Evolutionary conservation across 495 filamentous ascomycete genomes (phyloP).

Genomic region (Arthonia radiata): DNA sequence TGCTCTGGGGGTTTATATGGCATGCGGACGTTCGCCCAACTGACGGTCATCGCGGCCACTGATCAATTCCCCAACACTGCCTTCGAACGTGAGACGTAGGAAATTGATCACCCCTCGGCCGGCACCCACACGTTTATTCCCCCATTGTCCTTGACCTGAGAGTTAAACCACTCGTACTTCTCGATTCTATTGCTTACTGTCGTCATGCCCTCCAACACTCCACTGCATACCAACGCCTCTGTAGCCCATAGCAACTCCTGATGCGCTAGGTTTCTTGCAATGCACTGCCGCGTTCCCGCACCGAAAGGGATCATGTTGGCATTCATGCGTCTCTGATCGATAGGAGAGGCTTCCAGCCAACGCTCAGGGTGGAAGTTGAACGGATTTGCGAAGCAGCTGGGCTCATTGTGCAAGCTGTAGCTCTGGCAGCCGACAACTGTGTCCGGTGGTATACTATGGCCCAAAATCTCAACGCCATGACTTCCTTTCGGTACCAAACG

Average conservation of each 20-base stretch:
- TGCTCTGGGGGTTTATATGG: too few relatives aligned
- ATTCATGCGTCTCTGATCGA: constrained; percentile 11
- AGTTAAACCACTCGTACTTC: constrained; percentile 27
- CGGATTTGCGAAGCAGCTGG: constrained; percentile 25
- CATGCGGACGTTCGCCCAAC: too few relatives aligned
- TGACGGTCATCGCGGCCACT: too few relatives aligned
- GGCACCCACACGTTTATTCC: too few relatives aligned
- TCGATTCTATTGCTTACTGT: constrained; percentile 15
- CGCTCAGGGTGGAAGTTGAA: constrained; percentile 24
- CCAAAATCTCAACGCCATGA: constrained; percentile 11
- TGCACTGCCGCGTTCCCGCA: constrained; percentile 22
- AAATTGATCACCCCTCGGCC: too few relatives aligned
- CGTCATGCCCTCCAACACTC: constrained; percentile 18
- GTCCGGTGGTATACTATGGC: constrained; percentile 1
- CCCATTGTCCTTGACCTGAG: too few relatives aligned
- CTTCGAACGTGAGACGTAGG: too few relatives aligned
- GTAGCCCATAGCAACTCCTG: constrained; percentile 16
- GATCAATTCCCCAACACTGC: too few relatives aligned
- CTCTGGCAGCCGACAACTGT: constrained; percentile 20
- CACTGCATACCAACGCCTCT: constrained; percentile 14
- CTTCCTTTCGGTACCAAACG: constrained; percentile 18
- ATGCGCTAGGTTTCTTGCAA: constrained; percentile 23
- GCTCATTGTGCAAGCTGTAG: constrained; percentile 32
- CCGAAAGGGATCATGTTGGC: constrained; percentile 26
- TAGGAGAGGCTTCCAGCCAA: constrained; percentile 20